Evolutionary conservation across 345 rosid species (phyloP), one percentile per base, ranked within the genome.

Genomic region (Cardiospermum halicacabum): DNA sequence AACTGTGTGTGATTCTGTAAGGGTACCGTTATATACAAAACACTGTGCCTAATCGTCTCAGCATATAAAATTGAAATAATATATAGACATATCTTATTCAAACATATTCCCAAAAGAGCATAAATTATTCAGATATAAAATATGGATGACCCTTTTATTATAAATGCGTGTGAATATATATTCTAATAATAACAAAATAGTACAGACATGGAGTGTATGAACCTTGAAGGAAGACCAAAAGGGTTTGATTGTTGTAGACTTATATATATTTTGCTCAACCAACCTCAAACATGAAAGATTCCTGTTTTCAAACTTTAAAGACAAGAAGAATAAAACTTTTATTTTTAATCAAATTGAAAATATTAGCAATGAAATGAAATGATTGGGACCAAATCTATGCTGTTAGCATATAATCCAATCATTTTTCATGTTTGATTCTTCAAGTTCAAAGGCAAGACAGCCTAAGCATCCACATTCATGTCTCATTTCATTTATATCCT

Each of bases 241-340:
- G 7, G 65, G 66, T 49, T 62, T 8, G 55, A 50, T 32, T 4
- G 55, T 50, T 12, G 26, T 5, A 24, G 54, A n/a, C 49, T 24
- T 24, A 9, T 4, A 9, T 25, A n/a, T n/a, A n/a, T n/a, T n/a
- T 24, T 50, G 54, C 72, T 53, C 36, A 60, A 60, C 36, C 36
- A 60, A 60, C 36, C 31, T 45, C 55, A 39, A 53, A 53, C 66
- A 60, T 53, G 21, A 8, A 18, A 49, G 50, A 50, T 68, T 59
- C 58, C 27, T 39, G 18, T 47, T 40, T 2, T n/a, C n/a, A n/a
- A n/a, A n/a, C n/a, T n/a, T 68, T 28, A 2, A 21, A 51, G 18
- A 28, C 36, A 26, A 25, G 3, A 26, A 25, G 3, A 28, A 54
- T 18, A 26, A 28, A 28, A 54, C 39, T 34, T 54, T 27, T 26